A percentile compares a stretch with the other conserved stretches of the same genome.
phyloP scores from a whole-genome alignment of 2,329 filamentous ascomycete genomes.

The Pyricularia sp. region DNA sequence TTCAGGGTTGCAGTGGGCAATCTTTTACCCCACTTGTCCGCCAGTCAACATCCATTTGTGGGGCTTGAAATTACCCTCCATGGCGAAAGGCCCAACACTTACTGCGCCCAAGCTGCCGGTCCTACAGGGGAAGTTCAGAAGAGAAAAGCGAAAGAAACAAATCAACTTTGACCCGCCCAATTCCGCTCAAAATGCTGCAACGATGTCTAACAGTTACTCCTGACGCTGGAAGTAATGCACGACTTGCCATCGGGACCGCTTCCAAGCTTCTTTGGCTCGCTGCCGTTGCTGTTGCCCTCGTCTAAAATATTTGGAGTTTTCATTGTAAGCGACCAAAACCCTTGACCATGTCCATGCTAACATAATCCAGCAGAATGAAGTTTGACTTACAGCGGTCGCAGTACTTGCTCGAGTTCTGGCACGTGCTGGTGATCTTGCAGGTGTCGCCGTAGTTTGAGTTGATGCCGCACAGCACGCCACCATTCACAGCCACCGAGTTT shows the following conservation, averaged over 20 bases:
- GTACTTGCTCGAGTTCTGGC: conserved; percentile 4
- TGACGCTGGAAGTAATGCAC: background rate
- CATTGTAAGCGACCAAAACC: background rate
- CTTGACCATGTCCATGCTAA: background rate
- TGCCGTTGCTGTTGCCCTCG: conserved; percentile 12
- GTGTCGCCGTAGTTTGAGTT: conserved; percentile 20
- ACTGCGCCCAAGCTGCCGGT: no score
- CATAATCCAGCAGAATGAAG: background rate
- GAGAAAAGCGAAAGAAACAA: background rate
- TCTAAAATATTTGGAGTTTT: background rate
- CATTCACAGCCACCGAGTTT: conserved; percentile 22
- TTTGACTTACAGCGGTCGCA: conserved; percentile 4
- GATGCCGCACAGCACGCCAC: conserved; percentile 26
- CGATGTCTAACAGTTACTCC: background rate
- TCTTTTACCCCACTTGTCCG: background rate
- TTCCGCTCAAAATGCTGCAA: background rate
- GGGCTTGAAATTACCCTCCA: background rate
- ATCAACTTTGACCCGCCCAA: background rate
- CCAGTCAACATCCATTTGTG: background rate
- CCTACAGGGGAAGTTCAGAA: background rate
- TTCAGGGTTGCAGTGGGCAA: background rate
- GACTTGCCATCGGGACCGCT: conserved; percentile 2
- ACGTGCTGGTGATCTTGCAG: conserved; percentile 5
- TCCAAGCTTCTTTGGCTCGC: conserved; percentile 14
- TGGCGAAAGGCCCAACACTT: background rate